Evolutionary conservation across 768 basidiomycete species (phyloP), one percentile per base, ranked within the genome.

Genomic region (Krasilnikovozyma curviuscula): DNA sequence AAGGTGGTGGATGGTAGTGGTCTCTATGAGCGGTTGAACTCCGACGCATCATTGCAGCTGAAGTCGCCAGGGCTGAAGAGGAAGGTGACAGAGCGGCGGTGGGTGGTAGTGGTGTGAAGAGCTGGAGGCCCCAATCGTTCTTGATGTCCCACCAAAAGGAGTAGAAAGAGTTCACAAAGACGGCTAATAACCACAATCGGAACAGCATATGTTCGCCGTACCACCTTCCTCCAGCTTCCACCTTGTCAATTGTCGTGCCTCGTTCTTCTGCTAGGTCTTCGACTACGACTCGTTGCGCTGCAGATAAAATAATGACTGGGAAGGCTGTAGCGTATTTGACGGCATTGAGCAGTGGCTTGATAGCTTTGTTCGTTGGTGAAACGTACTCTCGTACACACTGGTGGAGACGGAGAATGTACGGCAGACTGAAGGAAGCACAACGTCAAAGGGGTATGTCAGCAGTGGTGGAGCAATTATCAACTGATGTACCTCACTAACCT

Each of bases 91-190:
- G 8, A 41, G 54, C 16, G 42, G 39, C 24, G 42, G 29, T 13
- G 40, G 49, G 41, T 39, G 48, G 16, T n/a, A 31, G 37, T 23
- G 50, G 40, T 16, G 28, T 71, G 50, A 97, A 67, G 35, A 95
- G 66, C 38, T 77, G 74, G 46, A 98, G 70, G 5, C 93, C 93
- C 89, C 91, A 98, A 62, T 98, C 93, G 62, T 91, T 83, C 40
- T 84, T 86, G 35, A 97, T 73, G 65, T 97, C 93, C 93, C 93
- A 98, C 83, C 86, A 98, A 64, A 91, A 97, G 3, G 88, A 89
- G 65, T 85, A 98, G 27, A 82, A 63, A 3, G 89, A 91, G 65
- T 97, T 97, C 58, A 91, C 63, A 30, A 74, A 71, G 21, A 84
- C 88, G 9, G 79, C 74, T 38, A 93, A 75, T 59, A 59, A 83